These are phyloP conservation scores for Colletotrichum incanum DNA, from an alignment of 2,329 filamentous ascomycete genomes.

Conservation along the genomic window DNA sequence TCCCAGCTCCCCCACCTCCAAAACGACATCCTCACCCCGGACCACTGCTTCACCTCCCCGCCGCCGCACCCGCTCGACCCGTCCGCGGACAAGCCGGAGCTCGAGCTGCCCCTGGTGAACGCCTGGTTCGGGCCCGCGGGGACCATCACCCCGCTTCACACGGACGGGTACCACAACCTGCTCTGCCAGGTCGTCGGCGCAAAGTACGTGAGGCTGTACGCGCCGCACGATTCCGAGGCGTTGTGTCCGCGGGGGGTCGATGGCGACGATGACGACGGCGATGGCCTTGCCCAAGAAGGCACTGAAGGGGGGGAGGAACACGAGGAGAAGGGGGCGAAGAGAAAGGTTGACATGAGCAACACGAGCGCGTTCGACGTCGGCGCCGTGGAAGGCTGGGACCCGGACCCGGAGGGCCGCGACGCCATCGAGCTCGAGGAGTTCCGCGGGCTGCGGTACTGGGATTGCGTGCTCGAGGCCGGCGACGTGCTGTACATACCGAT, in stretches of 20 bases:
- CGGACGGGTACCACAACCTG: constrained; percentile 94
- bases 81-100: constrained; percentile 31
- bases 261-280: constrained; percentile 91
- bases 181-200: constrained; percentile 89
- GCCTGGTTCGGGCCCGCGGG: constrained; percentile 92
- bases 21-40: constrained; percentile 83
- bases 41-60: constrained; percentile 85
- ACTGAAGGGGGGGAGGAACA: constrained; percentile 76
- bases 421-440: constrained; percentile 66
- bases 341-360: constrained; percentile 89
- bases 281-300: constrained; percentile 79
- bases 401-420: constrained; percentile 47
- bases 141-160: constrained; percentile 94
- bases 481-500: constrained; percentile 91
- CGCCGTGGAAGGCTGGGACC: constrained; percentile 75
- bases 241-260: constrained; percentile 76
- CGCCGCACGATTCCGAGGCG: constrained; percentile 71
- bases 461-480: constrained; percentile 84
- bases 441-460: constrained; percentile 74
- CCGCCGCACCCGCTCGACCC: constrained; percentile 66
- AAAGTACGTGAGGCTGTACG: constrained; percentile 94
- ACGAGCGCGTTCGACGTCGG: constrained; percentile 87
- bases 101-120: constrained; percentile 68
- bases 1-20: constrained; percentile 83
- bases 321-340: too few species aligned